phyloP scores from a whole-genome alignment of 495 filamentous ascomycete genomes.

The Hypoxylon trugodes region DNA sequence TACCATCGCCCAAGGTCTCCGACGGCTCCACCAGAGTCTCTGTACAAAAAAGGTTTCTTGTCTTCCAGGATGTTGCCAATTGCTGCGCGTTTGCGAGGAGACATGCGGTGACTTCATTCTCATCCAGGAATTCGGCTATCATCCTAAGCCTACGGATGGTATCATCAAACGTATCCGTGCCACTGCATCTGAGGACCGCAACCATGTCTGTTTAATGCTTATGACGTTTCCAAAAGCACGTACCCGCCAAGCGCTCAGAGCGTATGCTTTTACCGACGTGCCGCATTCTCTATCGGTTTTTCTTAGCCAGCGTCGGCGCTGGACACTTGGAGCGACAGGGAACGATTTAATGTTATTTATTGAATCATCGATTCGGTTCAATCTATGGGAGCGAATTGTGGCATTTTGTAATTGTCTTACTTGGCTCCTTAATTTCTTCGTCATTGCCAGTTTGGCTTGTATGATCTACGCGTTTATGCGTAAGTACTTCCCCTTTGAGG shows the following conservation, averaged over 20 bases:
- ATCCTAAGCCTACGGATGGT: slow-evolving; percentile 40
- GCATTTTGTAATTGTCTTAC: slow-evolving; percentile 40
- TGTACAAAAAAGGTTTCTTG: slow-evolving; percentile 45
- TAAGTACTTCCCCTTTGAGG: slow-evolving; percentile 10
- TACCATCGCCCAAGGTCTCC: slow-evolving; percentile 43
- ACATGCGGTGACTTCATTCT: slow-evolving; percentile 46
- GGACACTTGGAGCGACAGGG: slow-evolving; percentile 43
- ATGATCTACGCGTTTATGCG: slow-evolving; percentile 38
- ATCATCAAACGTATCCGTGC: slow-evolving; percentile 44
- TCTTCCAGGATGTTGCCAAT: slow-evolving; percentile 45
- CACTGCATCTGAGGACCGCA: slow-evolving; percentile 43
- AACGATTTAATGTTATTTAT: slow-evolving; percentile 44
- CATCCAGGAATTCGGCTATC: slow-evolving; percentile 43
- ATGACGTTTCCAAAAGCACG: slow-evolving; percentile 36
- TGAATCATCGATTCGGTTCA: slow-evolving; percentile 26
- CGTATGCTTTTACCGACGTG: slow-evolving; percentile 43
- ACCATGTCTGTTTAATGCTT: slow-evolving; percentile 45
- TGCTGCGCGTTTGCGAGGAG: slow-evolving; percentile 43
- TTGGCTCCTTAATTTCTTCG: slow-evolving; percentile 43
- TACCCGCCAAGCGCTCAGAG: slow-evolving; percentile 42
- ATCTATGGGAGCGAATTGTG: slow-evolving; percentile 41
- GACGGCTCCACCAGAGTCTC: slow-evolving; percentile 42
- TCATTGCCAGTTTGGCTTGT: slow-evolving; percentile 41
- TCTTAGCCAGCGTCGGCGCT: slow-evolving; percentile 45
- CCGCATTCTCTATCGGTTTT: slow-evolving; percentile 42